Percentiles rank a stretch among this genome's conserved stretches.
Evolutionary conservation across 1,139 yeast genomes (phyloP).

Genomic region (Yamadazyma sp.): DNA sequence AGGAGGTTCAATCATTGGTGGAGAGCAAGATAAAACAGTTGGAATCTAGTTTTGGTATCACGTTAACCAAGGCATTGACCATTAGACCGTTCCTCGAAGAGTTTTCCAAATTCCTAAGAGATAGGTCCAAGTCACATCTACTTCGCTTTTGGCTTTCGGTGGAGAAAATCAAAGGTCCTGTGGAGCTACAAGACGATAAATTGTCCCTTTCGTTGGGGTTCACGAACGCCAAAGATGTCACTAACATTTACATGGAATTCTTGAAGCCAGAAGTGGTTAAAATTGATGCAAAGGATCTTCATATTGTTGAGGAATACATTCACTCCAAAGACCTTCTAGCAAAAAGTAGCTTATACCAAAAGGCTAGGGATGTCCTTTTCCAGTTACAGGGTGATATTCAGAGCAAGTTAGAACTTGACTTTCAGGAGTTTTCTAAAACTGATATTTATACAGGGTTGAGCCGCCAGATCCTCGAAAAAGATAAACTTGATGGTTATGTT

Average conservation of each 20-base stretch:
- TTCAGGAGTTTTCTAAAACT: constrained; percentile 17
- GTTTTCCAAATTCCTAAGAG: constrained; percentile 59
- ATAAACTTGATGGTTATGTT: constrained; percentile 23
- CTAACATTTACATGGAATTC: constrained; percentile 39
- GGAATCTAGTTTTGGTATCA: constrained; percentile 9
- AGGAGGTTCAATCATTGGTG: constrained; percentile 14
- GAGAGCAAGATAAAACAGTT: constrained; percentile 12
- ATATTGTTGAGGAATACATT: constrained; percentile 30
- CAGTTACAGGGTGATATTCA: constrained; percentile 55
- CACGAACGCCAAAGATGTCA: constrained; percentile 47
- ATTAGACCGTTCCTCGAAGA: constrained; percentile 24
- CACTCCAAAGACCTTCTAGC: constrained; percentile 14
- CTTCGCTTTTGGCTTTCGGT: constrained; percentile 68
- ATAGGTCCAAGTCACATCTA: constrained; percentile 38
- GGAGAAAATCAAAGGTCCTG: constrained; percentile 68
- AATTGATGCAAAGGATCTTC: constrained; percentile 10
- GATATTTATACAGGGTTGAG: constrained; percentile 10
- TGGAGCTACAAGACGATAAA: constrained; percentile 15
- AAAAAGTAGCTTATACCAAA: constrained; percentile 27
- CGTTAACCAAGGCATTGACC: constrained; percentile 9
- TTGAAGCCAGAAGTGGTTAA: constrained; percentile 11
- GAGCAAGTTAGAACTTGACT: constrained; percentile 26
- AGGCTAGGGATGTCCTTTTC: constrained; percentile 59
- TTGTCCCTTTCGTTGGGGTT: constrained; percentile 22
- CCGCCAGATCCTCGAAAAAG: background rate